Evolutionary conservation across 1,284 basidiomycete genomes (phyloP), one percentile per base, ranked within the genome.

Genomic region (Ustilago nuda): DNA sequence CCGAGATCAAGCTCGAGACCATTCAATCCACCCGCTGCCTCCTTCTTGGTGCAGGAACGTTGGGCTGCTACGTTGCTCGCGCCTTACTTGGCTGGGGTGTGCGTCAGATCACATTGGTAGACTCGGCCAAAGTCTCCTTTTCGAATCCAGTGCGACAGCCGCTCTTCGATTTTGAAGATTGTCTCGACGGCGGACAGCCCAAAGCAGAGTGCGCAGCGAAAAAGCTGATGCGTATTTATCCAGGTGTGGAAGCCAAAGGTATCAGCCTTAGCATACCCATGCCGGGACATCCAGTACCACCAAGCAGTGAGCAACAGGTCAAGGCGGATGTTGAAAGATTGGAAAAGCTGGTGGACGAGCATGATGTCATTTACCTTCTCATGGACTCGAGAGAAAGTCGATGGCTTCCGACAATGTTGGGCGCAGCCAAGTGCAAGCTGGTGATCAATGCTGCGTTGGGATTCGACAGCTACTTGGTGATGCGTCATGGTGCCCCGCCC

Each of bases 121-220:
- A 98, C 87, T 95, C 92, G 2, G 91, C 92, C 0, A 91, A 89
- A 32, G 95, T 99, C 2, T 96, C 94, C 0, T 99, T 94, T 86
- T 98, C 94, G 11, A 98, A 98, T 86, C 96, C 96, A 0, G 96
- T 98, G 27, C 90, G 96, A 41, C 97, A 99, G 84, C 96, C 97
- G 3, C 88, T 99, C 9, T 99, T 98, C 83, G 92, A 94, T 80
- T 98, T 98, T 80, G 91, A 92, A 63, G 96, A 99, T 84, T 98
- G 94, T 75, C 86, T 98, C n/a, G 88, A 94, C 56, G 95, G 95
- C 0, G 96, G 95, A 1, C 94, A 93, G 85, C 92, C 92, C 8
- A 99, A 99, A 86, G 96, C 96, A 0, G 91, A 91, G 60, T 94
- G 93, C 76, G 97, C 97, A 0, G 95, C 96, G 0, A 92, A 90